Evolutionary conservation across 768 basidiomycete species (phyloP).

Genomic region (Auricularia sp.): DNA sequence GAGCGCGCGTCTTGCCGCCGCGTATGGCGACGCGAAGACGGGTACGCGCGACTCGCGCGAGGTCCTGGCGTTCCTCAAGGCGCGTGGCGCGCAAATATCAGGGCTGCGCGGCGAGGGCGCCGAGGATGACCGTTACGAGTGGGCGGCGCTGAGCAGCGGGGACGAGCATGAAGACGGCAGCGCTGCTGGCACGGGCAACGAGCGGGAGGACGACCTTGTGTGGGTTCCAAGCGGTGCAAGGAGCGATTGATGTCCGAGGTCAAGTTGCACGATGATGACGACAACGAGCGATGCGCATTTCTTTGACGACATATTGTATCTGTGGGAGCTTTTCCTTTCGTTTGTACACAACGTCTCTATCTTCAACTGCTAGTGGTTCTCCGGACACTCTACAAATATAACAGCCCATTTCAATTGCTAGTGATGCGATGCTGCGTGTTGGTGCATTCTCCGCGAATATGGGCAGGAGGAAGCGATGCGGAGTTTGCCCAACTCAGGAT

Average conservation of each 20-base stretch:
- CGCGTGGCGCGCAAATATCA: slow-evolving; percentile 48
- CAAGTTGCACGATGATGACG: too few relatives aligned
- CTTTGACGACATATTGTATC: too few relatives aligned
- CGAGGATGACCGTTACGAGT: slow-evolving; percentile 37
- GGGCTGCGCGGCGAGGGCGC: slow-evolving; percentile 35
- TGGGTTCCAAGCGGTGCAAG: slow-evolving; percentile 17
- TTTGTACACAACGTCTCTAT: too few relatives aligned
- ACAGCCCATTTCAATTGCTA: too few relatives aligned
- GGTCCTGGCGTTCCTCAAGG: slow-evolving; percentile 59
- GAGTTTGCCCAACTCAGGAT: too few relatives aligned
- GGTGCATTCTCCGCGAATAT: too few relatives aligned
- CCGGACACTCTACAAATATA: too few relatives aligned
- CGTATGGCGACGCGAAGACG: slow-evolving; percentile 24
- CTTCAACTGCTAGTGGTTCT: too few relatives aligned
- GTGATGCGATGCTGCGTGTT: too few relatives aligned
- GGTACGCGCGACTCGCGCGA: slow-evolving; percentile 63
- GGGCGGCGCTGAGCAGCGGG: slow-evolving; percentile 54
- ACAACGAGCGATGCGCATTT: too few relatives aligned
- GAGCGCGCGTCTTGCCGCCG: slow-evolving; percentile 37
- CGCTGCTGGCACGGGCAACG: slow-evolving; percentile 16
- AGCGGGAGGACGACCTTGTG: slow-evolving; percentile 19
- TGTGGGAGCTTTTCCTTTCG: too few relatives aligned
- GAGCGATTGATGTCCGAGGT: neutral
- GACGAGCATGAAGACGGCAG: slow-evolving; percentile 32
- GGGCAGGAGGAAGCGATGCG: too few relatives aligned